Percentiles rank a stretch among this genome's conserved stretches.
These are phyloP conservation scores for Penicillium thymicola DNA, from an alignment of 2,329 filamentous ascomycete species.

Conservation along the genomic window DNA sequence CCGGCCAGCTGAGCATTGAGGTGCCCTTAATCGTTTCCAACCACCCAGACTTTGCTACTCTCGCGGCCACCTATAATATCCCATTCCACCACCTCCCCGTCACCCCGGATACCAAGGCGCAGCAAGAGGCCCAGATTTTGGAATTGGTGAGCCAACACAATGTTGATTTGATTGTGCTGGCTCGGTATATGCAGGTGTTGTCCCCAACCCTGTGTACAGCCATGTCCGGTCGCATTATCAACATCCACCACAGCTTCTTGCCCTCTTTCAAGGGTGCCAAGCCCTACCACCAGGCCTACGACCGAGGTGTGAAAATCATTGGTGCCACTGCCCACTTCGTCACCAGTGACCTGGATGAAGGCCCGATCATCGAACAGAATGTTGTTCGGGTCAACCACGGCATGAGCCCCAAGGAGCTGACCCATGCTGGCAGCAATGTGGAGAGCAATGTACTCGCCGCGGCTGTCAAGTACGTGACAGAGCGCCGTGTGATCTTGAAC, in stretches of 20 bases:
- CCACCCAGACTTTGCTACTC: conserved; percentile 67
- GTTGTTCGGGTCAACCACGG: conserved; percentile 73
- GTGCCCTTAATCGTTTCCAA: conserved; percentile 78
- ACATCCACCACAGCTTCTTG: conserved; percentile 86
- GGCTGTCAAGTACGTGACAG: conserved; percentile 79
- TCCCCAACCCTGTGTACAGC: conserved; percentile 69
- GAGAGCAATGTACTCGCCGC: conserved; percentile 79
- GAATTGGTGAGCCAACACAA: conserved; percentile 65
- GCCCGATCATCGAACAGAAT: conserved; percentile 83
- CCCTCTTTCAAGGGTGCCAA: conserved; percentile 85
- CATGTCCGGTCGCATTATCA: conserved; percentile 86
- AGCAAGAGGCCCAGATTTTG: conserved; percentile 70
- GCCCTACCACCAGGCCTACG: conserved; percentile 84
- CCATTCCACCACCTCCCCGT: conserved; percentile 79
- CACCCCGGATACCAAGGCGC: conserved; percentile 69
- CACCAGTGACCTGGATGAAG: conserved; percentile 79
- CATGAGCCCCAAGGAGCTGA: conserved; percentile 71
- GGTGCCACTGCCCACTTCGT: conserved; percentile 84
- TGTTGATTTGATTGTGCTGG: conserved; percentile 76
- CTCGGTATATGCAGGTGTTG: conserved; percentile 85
- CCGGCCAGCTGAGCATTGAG: conserved; percentile 70
- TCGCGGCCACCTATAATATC: conserved; percentile 71
- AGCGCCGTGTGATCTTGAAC: conserved; percentile 74
- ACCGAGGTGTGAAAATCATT: conserved; percentile 84
- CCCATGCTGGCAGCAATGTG: conserved; percentile 77